Conservation (phyloP, 352 stramenopile genomes). For the Phytopythium vexans region DNA sequence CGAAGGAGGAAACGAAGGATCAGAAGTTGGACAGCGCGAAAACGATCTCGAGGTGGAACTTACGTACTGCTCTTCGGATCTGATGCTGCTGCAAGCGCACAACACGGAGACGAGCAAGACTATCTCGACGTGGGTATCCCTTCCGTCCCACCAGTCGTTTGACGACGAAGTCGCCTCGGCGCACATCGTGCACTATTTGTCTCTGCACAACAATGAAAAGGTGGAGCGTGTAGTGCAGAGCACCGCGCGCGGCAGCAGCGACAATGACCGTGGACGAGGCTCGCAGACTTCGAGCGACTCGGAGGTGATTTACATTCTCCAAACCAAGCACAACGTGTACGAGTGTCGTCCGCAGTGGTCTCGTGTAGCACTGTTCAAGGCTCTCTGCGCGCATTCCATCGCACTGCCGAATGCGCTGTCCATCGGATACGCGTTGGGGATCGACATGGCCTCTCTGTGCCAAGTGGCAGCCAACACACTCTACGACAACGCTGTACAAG, state of each 20-base stretch:
- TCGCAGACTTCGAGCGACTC: constrained; percentile 18
- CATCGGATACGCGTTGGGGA: constrained; percentile 82
- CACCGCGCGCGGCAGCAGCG: constrained; percentile 23
- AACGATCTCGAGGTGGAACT: constrained; percentile 53
- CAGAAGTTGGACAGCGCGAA: constrained; percentile 6
- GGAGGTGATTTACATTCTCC: constrained; percentile 80
- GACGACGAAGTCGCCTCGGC: constrained; percentile 51
- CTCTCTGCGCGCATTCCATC: constrained; percentile 53
- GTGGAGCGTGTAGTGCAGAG: constrained; percentile 72
- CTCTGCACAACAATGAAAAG: constrained; percentile 68
- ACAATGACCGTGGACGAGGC: constrained; percentile 10
- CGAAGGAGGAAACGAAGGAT: background rate
- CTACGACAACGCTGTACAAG: constrained; percentile 34
- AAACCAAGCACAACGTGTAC: constrained; percentile 82
- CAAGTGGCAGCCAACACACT: constrained; percentile 82
- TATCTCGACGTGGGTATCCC: constrained; percentile 78
- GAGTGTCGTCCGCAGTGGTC: constrained; percentile 86
- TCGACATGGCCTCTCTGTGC: constrained; percentile 86
- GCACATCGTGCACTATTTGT: constrained; percentile 80
- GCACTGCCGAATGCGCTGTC: constrained; percentile 66
- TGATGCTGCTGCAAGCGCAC: constrained; percentile 77
- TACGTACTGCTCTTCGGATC: constrained; percentile 75
- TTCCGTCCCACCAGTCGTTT: constrained; percentile 60
- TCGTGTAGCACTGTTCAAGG: constrained; percentile 73
- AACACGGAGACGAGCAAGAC: constrained; percentile 24